phyloP scores from a whole-genome alignment of 1,139 yeast genomes.

The Pichia sp. region DNA sequence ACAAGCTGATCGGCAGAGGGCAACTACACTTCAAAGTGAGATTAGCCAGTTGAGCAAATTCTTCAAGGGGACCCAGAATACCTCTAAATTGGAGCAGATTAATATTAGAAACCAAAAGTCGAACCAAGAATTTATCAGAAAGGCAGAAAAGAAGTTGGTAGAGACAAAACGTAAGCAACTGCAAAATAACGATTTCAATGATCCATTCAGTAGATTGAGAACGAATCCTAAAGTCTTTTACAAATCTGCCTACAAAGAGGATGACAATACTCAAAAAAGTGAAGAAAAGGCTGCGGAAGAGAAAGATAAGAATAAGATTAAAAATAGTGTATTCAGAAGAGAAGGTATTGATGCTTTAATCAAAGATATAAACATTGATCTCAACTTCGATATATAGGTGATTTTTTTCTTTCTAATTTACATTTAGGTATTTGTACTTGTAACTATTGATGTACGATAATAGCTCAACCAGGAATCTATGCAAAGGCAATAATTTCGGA shows the following conservation, averaged over 20 bases:
- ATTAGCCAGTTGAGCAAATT: conserved; percentile 35
- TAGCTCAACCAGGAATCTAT: not conserved
- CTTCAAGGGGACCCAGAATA: conserved; percentile 16
- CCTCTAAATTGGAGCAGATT: conserved; percentile 49
- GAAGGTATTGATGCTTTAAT: conserved; percentile 31
- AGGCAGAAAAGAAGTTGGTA: conserved; percentile 67
- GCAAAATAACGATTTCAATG: conserved; percentile 45
- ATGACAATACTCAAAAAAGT: conserved; percentile 13
- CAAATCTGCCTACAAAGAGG: conserved; percentile 20
- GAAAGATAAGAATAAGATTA: conserved; percentile 15
- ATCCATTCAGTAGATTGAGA: conserved; percentile 87
- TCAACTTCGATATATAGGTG: conserved; percentile 24
- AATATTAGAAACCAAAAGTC: conserved; percentile 79
- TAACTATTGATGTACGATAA: not conserved
- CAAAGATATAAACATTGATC: conserved; percentile 26
- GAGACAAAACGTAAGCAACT: conserved; percentile 50
- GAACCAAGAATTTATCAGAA: conserved; percentile 70
- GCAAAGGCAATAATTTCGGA: not conserved
- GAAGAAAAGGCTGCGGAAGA: conserved; percentile 13
- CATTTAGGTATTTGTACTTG: not conserved
- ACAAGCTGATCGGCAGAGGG: conserved; percentile 49
- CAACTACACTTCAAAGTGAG: conserved; percentile 51
- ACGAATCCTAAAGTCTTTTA: conserved; percentile 84
- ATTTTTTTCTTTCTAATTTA: not conserved
- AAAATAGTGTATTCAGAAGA: conserved; percentile 24